These are phyloP conservation scores for Saccharomyces hybrid DNA, from an alignment of 1,139 yeast genomes.

Conservation along the genomic window DNA sequence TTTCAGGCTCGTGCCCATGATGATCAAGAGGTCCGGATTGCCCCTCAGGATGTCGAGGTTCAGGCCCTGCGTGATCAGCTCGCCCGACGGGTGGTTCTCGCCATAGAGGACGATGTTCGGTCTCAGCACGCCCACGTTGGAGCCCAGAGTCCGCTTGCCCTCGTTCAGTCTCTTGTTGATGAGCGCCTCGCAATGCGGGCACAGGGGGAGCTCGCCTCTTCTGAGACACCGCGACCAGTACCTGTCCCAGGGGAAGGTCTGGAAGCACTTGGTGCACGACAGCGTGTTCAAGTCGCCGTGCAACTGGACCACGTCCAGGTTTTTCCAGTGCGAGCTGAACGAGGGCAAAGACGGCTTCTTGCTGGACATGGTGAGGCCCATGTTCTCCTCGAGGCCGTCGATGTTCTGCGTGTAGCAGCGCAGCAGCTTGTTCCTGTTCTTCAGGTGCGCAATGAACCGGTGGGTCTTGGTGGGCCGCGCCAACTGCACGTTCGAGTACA, in stretches of 20 bases:
- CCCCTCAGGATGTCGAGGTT: conserved; percentile 52
- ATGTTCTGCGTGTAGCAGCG: conserved; percentile 82
- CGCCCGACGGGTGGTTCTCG: conserved; percentile 81
- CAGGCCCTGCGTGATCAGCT: conserved; percentile 64
- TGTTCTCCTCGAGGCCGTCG: conserved; percentile 35
- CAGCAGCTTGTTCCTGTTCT: conserved; percentile 58
- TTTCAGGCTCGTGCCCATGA: conserved; percentile 80
- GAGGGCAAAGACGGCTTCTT: background rate
- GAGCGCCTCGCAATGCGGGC: conserved; percentile 46
- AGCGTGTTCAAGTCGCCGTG: conserved; percentile 83
- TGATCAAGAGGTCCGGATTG: conserved; percentile 66
- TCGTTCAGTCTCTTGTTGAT: conserved; percentile 38
- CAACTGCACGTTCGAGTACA: conserved; percentile 51
- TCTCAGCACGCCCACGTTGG: conserved; percentile 65
- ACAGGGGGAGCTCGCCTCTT: conserved; percentile 40
- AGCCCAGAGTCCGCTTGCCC: conserved; percentile 65
- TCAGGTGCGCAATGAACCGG: conserved; percentile 57
- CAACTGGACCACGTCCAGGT: conserved; percentile 71
- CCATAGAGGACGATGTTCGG: conserved; percentile 84
- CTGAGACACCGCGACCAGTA: conserved; percentile 40
- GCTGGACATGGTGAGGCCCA: conserved; percentile 30
- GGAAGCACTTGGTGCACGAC: conserved; percentile 63
- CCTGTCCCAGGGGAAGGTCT: conserved; percentile 53
- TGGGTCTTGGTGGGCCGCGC: conserved; percentile 86
- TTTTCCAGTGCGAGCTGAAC: conserved; percentile 40